These are phyloP conservation scores for Lophium mytilinum DNA, from an alignment of 495 filamentous ascomycete genomes.

Conservation along the genomic window DNA sequence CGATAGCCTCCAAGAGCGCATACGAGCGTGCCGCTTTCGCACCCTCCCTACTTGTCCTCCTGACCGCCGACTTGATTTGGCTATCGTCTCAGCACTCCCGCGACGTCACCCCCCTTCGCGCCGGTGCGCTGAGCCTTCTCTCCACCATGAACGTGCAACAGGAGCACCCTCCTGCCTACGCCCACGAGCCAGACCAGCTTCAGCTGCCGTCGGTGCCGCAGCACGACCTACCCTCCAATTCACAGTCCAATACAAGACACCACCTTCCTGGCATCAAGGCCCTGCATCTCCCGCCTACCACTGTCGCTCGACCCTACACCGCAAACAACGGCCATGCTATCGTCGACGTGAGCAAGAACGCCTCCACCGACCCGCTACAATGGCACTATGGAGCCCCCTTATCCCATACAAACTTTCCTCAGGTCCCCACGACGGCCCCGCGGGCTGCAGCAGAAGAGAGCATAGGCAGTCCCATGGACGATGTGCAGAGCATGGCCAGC, in stretches of 20 bases:
- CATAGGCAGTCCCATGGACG: slow-evolving; percentile 1
- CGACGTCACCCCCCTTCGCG: background rate
- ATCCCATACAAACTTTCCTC: background rate
- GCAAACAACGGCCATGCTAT: background rate
- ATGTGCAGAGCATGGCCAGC: background rate
- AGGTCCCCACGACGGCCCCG: background rate
- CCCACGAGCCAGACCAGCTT: slow-evolving; percentile 16
- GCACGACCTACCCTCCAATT: slow-evolving; percentile 1
- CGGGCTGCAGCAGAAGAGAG: background rate
- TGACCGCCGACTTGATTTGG: background rate
- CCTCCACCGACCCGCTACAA: background rate
- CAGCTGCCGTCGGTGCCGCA: slow-evolving; percentile 24
- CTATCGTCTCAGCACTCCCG: background rate
- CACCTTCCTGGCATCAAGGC: slow-evolving; percentile 23
- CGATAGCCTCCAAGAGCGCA: background rate
- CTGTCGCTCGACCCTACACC: background rate
- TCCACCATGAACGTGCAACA: slow-evolving; percentile 8
- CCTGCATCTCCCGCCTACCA: background rate
- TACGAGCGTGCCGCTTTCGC: background rate
- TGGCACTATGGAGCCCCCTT: background rate
- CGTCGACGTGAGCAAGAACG: background rate
- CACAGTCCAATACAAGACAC: background rate
- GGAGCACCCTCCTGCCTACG: slow-evolving; percentile 18
- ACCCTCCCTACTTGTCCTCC: background rate
- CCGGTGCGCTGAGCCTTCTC: background rate